Evolutionary conservation across 805 yeast genomes (phyloP).

Genomic region (Ogataea wickerhamii): DNA sequence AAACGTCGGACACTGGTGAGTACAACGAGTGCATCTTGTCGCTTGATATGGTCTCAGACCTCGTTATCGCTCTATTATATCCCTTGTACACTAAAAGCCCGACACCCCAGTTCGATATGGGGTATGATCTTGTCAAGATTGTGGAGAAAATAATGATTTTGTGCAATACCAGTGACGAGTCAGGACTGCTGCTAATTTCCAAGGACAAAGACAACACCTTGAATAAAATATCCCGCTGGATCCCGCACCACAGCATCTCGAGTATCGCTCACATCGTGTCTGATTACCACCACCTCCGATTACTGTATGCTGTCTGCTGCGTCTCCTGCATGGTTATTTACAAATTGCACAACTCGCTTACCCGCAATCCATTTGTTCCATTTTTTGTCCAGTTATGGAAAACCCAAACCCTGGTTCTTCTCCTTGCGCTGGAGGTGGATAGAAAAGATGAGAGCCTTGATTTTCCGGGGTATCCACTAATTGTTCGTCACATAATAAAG

Average conservation of each 20-base stretch:
- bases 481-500: constrained; percentile 47
- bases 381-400: constrained; percentile 63
- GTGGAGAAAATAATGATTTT: constrained; percentile 35
- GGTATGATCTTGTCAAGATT: constrained; percentile 32
- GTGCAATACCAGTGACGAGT: constrained; percentile 43
- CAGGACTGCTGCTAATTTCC: constrained; percentile 36
- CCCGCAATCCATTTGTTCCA: constrained; percentile 60
- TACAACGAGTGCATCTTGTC: constrained; percentile 48
- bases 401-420: constrained; percentile 54
- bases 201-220: constrained; percentile 39
- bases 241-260: constrained; percentile 32
- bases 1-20: constrained; percentile 58
- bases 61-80: constrained; percentile 42
- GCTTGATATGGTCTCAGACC: constrained; percentile 50
- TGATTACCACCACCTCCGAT: constrained; percentile 37
- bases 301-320: constrained; percentile 44
- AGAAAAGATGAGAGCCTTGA: constrained; percentile 43
- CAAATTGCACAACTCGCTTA: constrained; percentile 38
- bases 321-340: constrained; percentile 42
- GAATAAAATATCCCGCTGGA: constrained; percentile 32
- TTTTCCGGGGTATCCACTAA: constrained; percentile 40
- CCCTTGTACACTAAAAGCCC: constrained; percentile 25
- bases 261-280: constrained; percentile 20
- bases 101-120: constrained; percentile 29
- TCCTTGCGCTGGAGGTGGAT: constrained; percentile 59